Conservation (phyloP, 345 rosid genomes). For the Triadica sebifera region DNA sequence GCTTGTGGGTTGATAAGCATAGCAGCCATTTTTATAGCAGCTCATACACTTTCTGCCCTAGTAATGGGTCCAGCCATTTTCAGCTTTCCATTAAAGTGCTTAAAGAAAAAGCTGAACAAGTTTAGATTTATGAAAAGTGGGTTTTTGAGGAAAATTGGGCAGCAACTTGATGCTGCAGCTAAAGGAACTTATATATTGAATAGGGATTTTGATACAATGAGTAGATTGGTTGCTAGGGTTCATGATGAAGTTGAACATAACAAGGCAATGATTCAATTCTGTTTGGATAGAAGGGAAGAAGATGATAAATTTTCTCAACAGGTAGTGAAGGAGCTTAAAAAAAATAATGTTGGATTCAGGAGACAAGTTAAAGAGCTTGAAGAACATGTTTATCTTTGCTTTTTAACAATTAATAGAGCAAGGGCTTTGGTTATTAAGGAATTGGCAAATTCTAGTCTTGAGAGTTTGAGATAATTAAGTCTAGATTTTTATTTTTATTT, state of each 20-base stretch:
- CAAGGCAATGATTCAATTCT: conserved; percentile 34
- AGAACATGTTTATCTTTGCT: conserved; percentile 45
- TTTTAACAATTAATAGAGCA: conserved; percentile 42
- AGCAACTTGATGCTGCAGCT: conserved; percentile 42
- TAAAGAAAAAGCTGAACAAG: conserved; percentile 26
- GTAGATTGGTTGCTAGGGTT: conserved; percentile 42
- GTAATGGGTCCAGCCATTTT: conserved; percentile 36
- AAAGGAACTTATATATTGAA: conserved; percentile 45
- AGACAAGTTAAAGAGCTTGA: conserved; percentile 43
- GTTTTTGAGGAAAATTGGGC: conserved; percentile 24
- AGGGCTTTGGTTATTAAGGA: conserved; percentile 38
- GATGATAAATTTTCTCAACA: conserved; percentile 25
- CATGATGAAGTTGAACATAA: conserved; percentile 47
- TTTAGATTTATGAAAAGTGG: conserved; percentile 22
- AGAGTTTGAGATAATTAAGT: neutral
- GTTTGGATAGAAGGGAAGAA: conserved; percentile 35
- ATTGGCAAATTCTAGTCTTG: conserved; percentile 19
- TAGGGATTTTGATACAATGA: conserved; percentile 46
- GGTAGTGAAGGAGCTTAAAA: conserved; percentile 40
- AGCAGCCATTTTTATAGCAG: conserved; percentile 33
- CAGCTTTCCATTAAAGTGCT: conserved; percentile 20
- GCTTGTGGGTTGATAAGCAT: conserved; percentile 32
- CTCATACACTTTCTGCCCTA: conserved; percentile 33
- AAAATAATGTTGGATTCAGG: conserved; percentile 30
- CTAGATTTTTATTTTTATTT: too few relatives aligned